Evolutionary conservation across 371 early-diverging fungal species (phyloP), one percentile per base, ranked within the genome.

Genomic region (Globomyces sp.): DNA sequence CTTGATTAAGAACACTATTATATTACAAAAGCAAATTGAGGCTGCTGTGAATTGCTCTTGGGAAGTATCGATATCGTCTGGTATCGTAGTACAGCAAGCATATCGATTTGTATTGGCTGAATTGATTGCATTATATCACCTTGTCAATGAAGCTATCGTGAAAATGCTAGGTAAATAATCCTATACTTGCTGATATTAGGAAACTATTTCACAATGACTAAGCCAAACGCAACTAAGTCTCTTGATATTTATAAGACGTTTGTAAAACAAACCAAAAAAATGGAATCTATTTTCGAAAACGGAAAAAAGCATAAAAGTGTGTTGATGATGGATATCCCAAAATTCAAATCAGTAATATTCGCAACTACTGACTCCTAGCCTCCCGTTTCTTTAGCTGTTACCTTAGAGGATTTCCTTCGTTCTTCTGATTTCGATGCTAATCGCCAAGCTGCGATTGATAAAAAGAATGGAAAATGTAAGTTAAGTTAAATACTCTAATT

Each of bases 131-230:
- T 79, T 95, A 13, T 95, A 93, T 75, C 91, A 92, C 73, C 84
- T 90, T 1, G 80, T 93, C 76, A 97, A 95, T 73, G 93, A 93
- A 73, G 93, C 90, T 11, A 91, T 94, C 42, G 92, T 96, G 63
- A 89, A 92, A 66, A 90, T 95, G 65, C 81, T 96, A 55, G 24
- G 24, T 24, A 24, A 24, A 24, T 24, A 24, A 24, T 24, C 24
- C 24, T 24, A 24, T 24, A 24, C 0, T 24, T 24, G 24, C 24
- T 24, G 24, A 24, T 24, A 24, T 24, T 24, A 24, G 70, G 69
- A 61, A 48, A 72, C 63, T 97, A 89, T 73, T 93, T 96, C 80
- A 90, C 90, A n/a, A 89, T 97, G 90, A 74, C 77, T 9, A 88
- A 89, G 58, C 64, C 84, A 1, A 90, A 94, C 64, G 95, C 95